A percentile compares a stretch with the other conserved stretches of the same genome.
phyloP scores from a whole-genome alignment of 257 asterid species.

The Ajuga chamaepitys region DNA sequence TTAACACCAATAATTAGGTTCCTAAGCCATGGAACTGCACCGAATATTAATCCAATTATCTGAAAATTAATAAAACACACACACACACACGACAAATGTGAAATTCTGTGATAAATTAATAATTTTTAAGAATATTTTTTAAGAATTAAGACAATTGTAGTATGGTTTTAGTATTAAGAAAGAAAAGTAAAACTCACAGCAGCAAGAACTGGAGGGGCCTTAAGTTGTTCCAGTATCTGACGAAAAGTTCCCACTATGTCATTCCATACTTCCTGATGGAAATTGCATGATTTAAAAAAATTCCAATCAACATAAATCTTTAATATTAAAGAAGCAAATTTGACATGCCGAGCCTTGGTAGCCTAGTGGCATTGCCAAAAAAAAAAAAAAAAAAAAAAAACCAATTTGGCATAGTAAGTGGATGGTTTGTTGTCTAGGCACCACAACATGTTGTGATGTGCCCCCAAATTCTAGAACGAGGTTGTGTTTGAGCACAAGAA shows the following conservation, averaged over 20 bases:
- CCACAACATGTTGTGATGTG: too few species aligned
- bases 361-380: too few species aligned
- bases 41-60: constrained; percentile 61
- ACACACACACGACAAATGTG: background rate
- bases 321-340: too few species aligned
- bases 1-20: constrained; percentile 53
- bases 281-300: too few species aligned
- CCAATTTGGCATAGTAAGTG: too few species aligned
- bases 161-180: background rate
- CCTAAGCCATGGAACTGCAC: constrained; percentile 54
- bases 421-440: too few species aligned
- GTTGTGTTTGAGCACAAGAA: too few species aligned
- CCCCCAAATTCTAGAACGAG: too few species aligned
- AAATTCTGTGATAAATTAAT: background rate
- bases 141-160: too few species aligned
- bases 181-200: constrained; percentile 44
- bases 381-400: too few species aligned
- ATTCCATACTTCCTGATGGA: background rate
- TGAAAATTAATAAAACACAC: constrained; percentile 7
- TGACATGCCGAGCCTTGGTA: too few species aligned
- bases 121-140: background rate
- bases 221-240: constrained; percentile 48
- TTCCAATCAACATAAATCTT: too few species aligned
- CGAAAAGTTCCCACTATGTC: constrained; percentile 20
- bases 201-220: constrained; percentile 66